Conservation (phyloP, 2,329 filamentous ascomycete species). For the Neurospora sp. region DNA sequence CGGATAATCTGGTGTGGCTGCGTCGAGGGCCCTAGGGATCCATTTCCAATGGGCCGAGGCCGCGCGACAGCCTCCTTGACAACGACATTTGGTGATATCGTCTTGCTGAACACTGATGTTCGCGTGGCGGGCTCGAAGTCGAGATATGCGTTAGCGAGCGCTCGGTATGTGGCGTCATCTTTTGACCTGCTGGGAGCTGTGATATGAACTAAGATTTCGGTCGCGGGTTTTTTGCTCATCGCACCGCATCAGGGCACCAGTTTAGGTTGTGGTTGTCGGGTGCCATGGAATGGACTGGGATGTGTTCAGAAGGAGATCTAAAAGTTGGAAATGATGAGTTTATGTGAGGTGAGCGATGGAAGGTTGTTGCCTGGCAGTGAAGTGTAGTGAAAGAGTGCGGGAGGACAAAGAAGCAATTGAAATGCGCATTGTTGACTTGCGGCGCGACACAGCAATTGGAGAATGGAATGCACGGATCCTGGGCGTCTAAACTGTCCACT, state of each 20-base stretch:
- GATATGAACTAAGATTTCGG: conserved; percentile 48
- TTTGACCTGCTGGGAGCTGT: conserved; percentile 37
- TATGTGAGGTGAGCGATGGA: background rate
- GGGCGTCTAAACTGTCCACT: background rate
- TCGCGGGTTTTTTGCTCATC: conserved; percentile 21
- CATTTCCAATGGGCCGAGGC: background rate
- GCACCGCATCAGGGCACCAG: background rate
- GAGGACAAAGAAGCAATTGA: background rate
- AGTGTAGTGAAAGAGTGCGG: background rate
- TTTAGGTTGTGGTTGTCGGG: background rate
- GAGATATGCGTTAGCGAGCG: conserved; percentile 42
- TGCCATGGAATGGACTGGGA: background rate
- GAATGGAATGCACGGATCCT: background rate
- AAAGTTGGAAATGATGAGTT: background rate
- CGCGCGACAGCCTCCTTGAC: background rate
- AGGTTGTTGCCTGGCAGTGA: background rate
- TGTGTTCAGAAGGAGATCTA: background rate
- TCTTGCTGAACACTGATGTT: conserved; percentile 3
- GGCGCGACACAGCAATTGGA: background rate
- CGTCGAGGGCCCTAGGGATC: background rate
- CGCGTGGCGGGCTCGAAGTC: conserved; percentile 29
- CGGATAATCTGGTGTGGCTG: background rate
- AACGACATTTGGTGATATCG: background rate
- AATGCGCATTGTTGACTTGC: background rate
- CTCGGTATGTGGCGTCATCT: conserved; percentile 40